Evolutionary conservation across 768 basidiomycete genomes (phyloP).

Genomic region (Suillus tomentosus): DNA sequence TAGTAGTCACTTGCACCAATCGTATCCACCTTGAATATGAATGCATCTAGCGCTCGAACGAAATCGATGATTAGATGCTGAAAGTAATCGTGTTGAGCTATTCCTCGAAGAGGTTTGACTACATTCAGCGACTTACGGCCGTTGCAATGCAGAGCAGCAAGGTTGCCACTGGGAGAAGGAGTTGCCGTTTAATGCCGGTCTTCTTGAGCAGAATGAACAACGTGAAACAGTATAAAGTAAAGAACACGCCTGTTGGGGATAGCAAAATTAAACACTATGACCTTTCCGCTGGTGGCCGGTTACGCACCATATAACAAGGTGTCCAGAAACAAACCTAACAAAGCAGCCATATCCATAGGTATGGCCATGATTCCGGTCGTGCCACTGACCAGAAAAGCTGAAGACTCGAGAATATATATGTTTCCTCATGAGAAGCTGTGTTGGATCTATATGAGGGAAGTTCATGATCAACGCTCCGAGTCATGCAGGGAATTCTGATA

Average conservation of each 20-base stretch:
- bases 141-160: neutral
- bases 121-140: neutral
- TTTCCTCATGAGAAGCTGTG: neutral
- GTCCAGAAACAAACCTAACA: neutral
- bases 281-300: neutral
- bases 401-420: neutral
- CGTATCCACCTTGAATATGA: neutral
- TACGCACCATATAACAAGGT: neutral
- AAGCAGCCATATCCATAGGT: neutral
- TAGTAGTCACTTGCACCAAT: neutral
- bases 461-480: neutral
- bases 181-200: neutral
- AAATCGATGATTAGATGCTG: neutral
- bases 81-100: neutral
- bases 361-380: neutral
- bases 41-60: neutral
- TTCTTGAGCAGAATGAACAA: neutral
- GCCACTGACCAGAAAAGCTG: neutral
- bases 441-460: neutral
- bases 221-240: neutral
- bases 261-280: neutral
- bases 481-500: neutral
- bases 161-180: slow-evolving; percentile 1
- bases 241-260: neutral
- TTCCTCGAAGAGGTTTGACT: neutral